These are phyloP conservation scores for Chaetomium cochliodes DNA, from an alignment of 495 filamentous ascomycete species.

Conservation along the genomic window DNA sequence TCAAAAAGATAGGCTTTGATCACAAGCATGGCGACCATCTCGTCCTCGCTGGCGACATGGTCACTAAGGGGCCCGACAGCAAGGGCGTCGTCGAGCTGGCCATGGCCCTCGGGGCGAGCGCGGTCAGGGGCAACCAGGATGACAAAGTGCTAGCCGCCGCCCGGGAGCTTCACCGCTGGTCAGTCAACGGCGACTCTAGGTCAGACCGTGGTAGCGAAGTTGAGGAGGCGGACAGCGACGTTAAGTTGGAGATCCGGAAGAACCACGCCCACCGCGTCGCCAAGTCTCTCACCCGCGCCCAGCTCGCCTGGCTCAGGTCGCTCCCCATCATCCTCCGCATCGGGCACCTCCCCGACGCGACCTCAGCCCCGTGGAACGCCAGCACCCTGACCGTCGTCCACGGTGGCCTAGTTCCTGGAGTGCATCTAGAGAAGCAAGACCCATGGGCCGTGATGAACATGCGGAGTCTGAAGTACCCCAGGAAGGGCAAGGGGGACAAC, in stretches of 20 bases:
- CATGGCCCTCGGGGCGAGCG: conserved; percentile 65
- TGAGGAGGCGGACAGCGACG: conserved; percentile 11
- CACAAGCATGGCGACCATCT: conserved; percentile 63
- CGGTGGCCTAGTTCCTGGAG: conserved; percentile 74
- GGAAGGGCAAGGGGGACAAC: conserved; percentile 6
- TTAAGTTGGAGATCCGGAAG: conserved; percentile 30
- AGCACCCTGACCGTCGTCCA: conserved; percentile 73
- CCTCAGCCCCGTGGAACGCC: conserved; percentile 44
- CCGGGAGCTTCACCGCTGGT: conserved; percentile 11
- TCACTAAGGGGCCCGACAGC: conserved; percentile 87
- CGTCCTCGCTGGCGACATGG: conserved; percentile 77
- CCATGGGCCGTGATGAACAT: conserved; percentile 86
- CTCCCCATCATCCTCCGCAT: conserved; percentile 76
- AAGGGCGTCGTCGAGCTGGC: conserved; percentile 73
- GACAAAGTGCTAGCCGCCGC: conserved; percentile 61
- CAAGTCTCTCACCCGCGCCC: conserved; percentile 43
- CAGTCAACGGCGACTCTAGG: conserved; percentile 17
- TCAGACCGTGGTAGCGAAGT: conserved; percentile 14
- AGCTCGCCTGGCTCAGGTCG: conserved; percentile 65
- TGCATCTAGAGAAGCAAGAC: conserved; percentile 71
- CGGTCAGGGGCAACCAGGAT: conserved; percentile 92
- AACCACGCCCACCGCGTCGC: conserved; percentile 38
- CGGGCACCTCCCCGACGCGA: conserved; percentile 49
- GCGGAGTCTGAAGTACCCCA: conserved; percentile 60
- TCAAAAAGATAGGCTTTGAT: conserved; percentile 67